Conservation (phyloP, 805 yeast species). For the Ogataea dorogensis region DNA sequence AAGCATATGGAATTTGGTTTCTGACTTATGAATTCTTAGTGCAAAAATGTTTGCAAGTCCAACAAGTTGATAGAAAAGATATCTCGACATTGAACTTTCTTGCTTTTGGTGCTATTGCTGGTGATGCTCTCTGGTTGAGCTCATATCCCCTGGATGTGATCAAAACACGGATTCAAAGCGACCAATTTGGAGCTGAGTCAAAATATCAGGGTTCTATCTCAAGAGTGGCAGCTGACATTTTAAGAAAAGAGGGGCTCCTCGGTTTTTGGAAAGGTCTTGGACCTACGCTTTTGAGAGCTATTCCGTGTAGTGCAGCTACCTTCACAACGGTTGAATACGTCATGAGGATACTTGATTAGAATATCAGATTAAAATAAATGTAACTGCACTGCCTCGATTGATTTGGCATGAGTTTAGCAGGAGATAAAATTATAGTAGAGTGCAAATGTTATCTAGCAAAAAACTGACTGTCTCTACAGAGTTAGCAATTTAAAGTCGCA, state of each 20-base stretch:
- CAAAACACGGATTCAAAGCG: conserved; percentile 53
- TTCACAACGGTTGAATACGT: conserved; percentile 76
- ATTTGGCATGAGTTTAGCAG: too few species aligned
- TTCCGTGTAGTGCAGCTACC: conserved; percentile 71
- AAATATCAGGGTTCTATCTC: conserved; percentile 41
- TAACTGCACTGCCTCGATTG: too few species aligned
- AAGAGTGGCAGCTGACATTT: conserved; percentile 40
- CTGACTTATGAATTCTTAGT: conserved; percentile 60
- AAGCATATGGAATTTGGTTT: conserved; percentile 77
- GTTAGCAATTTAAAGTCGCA: too few species aligned
- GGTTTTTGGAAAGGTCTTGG: conserved; percentile 66
- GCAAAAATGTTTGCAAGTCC: conserved; percentile 34
- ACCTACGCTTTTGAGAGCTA: conserved; percentile 58
- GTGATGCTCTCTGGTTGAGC: conserved; percentile 63
- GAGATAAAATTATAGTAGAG: too few species aligned
- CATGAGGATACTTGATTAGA: conserved; percentile 49
- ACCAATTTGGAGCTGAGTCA: conserved; percentile 43
- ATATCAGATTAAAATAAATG: too few species aligned
- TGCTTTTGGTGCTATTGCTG: conserved; percentile 61
- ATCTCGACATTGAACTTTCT: conserved; percentile 56
- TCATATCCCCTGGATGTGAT: conserved; percentile 55
- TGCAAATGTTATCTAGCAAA: too few species aligned
- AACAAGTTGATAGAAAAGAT: conserved; percentile 42
- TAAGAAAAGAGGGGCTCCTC: conserved; percentile 40
- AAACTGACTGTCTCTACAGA: too few species aligned